Conservation (phyloP, 2,329 filamentous ascomycete genomes). For the Juglanconis juglandina region DNA sequence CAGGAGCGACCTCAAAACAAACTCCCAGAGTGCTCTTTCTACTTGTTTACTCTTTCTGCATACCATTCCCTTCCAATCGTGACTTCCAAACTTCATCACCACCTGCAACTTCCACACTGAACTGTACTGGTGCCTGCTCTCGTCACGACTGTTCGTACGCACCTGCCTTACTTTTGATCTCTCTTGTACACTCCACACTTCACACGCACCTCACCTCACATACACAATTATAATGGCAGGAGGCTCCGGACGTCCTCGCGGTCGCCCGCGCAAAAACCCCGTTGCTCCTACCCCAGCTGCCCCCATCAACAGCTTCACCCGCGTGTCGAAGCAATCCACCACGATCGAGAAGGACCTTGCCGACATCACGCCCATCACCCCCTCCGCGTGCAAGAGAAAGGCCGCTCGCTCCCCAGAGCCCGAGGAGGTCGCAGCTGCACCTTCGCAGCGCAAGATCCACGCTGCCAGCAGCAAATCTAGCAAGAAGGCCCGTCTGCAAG, state of each 20-base stretch:
- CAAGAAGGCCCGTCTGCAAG: slow-evolving; percentile 16
- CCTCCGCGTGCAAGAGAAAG: slow-evolving; percentile 34
- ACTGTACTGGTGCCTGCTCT: neutral
- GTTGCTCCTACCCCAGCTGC: slow-evolving; percentile 10
- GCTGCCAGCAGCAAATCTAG: neutral
- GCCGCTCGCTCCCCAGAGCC: slow-evolving; percentile 26
- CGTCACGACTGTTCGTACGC: neutral
- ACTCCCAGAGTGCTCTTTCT: neutral
- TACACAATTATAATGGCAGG: slow-evolving; percentile 11
- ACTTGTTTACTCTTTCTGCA: neutral
- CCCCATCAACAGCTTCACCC: slow-evolving; percentile 42
- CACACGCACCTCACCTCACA: neutral
- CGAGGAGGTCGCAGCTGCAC: slow-evolving; percentile 20
- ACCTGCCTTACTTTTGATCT: neutral
- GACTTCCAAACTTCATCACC: slow-evolving; percentile 2
- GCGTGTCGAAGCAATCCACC: slow-evolving; percentile 42
- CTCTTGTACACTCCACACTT: neutral
- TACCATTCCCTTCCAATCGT: neutral
- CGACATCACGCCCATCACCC: slow-evolving; percentile 22
- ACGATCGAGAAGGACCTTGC: slow-evolving; percentile 23
- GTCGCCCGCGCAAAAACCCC: slow-evolving; percentile 14
- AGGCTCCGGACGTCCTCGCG: slow-evolving; percentile 5
- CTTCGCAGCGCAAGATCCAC: neutral
- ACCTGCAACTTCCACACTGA: neutral
- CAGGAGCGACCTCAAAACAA: neutral